phyloP scores from a whole-genome alignment of 768 basidiomycete species.

The Lyophyllum atratum region DNA sequence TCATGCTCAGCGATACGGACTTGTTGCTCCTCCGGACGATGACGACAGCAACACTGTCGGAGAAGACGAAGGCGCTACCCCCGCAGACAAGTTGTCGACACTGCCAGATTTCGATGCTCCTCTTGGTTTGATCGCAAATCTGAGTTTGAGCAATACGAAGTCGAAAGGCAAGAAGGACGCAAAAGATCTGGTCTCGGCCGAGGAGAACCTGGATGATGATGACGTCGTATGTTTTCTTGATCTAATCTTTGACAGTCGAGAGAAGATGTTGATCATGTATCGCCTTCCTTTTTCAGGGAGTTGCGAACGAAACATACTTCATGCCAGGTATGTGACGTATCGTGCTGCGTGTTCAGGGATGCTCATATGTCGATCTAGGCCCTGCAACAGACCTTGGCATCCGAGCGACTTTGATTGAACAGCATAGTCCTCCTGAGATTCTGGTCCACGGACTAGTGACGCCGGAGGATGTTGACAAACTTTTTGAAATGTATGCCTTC shows the following conservation, averaged over 20 bases:
- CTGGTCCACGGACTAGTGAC: slow-evolving; percentile 78
- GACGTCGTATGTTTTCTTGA: slow-evolving; percentile 52
- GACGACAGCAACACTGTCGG: slow-evolving; percentile 26
- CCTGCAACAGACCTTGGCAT: slow-evolving; percentile 73
- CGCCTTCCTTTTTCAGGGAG: slow-evolving; percentile 48
- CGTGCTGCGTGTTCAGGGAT: not conserved
- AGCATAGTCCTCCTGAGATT: slow-evolving; percentile 80
- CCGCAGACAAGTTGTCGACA: slow-evolving; percentile 47
- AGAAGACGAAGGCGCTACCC: slow-evolving; percentile 36
- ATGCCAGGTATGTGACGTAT: slow-evolving; percentile 56
- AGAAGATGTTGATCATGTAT: slow-evolving; percentile 10
- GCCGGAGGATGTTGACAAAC: slow-evolving; percentile 74
- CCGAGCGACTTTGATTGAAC: slow-evolving; percentile 72
- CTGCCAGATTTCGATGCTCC: slow-evolving; percentile 76
- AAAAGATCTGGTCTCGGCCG: slow-evolving; percentile 35
- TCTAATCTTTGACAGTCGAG: slow-evolving; percentile 2
- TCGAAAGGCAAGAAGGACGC: slow-evolving; percentile 41
- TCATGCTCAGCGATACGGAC: slow-evolving; percentile 21
- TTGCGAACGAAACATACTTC: slow-evolving; percentile 81
- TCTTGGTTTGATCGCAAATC: slow-evolving; percentile 71
- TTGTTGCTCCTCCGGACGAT: slow-evolving; percentile 23
- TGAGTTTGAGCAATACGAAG: slow-evolving; percentile 62
- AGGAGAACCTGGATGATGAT: slow-evolving; percentile 58
- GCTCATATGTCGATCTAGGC: slow-evolving; percentile 36
- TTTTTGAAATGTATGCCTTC: slow-evolving; percentile 75